Evolutionary conservation across 305 asterid species (phyloP).

Genomic region (Stenogyne calaminthoides): DNA sequence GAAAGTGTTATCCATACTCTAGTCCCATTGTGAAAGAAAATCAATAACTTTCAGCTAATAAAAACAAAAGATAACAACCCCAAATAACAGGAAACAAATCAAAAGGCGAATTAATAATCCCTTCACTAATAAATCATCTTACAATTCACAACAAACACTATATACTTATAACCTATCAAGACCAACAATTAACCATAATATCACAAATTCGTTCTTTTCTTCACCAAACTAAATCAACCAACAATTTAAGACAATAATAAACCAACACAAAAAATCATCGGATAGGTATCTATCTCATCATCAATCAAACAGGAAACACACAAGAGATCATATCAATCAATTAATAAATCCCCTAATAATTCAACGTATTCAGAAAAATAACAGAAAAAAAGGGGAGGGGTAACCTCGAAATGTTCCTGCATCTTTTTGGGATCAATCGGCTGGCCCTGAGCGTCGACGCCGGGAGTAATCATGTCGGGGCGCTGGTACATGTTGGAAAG

Average conservation of each 20-base stretch:
- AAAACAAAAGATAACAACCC: neutral
- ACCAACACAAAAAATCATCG: too few species aligned
- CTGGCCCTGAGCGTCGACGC: conserved; percentile 83
- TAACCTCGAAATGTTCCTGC: conserved; percentile 92
- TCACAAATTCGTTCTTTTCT: neutral
- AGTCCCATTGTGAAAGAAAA: neutral
- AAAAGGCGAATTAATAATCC: neutral
- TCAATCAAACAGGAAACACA: neutral
- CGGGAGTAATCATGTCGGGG: conserved; percentile 95
- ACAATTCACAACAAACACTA: neutral
- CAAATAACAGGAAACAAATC: neutral
- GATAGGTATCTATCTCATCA: too few species aligned
- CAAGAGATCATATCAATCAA: neutral
- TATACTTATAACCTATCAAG: neutral
- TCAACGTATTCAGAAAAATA: neutral
- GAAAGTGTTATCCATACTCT: neutral
- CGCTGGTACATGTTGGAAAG: conserved; percentile 95
- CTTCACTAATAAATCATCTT: neutral
- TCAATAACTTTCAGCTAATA: neutral
- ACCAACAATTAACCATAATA: neutral
- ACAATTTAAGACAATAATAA: neutral
- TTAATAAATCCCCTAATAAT: neutral
- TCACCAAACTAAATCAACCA: neutral
- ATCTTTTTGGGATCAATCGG: conserved; percentile 74
- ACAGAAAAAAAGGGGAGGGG: too few species aligned